These are phyloP conservation scores for Rhododendron vialii DNA, from an alignment of 148 eudicot species.

Conservation along the genomic window DNA sequence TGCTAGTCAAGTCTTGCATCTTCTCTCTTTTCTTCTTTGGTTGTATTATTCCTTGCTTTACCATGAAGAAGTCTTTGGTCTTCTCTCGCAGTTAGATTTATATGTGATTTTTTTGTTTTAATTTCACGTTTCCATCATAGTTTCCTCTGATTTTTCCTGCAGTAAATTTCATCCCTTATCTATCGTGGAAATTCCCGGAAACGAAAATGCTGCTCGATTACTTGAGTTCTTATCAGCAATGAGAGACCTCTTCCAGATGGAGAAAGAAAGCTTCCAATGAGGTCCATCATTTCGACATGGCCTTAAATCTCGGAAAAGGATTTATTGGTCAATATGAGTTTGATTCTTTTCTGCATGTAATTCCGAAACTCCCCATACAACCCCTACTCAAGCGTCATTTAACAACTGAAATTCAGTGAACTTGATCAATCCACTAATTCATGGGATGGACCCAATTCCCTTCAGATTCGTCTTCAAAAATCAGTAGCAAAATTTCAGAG, in stretches of 20 bases:
- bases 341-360: not conserved
- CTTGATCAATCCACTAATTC: not conserved
- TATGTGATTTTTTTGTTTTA: no score
- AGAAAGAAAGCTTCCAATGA: not conserved
- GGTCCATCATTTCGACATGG: not conserved
- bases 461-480: no score
- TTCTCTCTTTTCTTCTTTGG: not conserved
- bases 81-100: not conserved
- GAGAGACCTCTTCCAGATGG: not conserved
- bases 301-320: not conserved
- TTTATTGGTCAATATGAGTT: not conserved
- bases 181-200: not conserved
- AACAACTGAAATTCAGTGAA: not conserved
- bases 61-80: not conserved
- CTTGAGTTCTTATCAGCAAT: not conserved
- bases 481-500: no score
- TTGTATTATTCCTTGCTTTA: not conserved
- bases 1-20: not conserved
- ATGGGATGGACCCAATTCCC: no score
- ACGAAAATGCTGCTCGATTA: not conserved
- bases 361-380: not conserved
- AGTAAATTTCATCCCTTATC: not conserved
- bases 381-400: not conserved
- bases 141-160: not conserved
- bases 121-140: no score